These are phyloP conservation scores for Paramyrothecium roridum DNA, from an alignment of 2,329 filamentous ascomycete species.

Conservation along the genomic window DNA sequence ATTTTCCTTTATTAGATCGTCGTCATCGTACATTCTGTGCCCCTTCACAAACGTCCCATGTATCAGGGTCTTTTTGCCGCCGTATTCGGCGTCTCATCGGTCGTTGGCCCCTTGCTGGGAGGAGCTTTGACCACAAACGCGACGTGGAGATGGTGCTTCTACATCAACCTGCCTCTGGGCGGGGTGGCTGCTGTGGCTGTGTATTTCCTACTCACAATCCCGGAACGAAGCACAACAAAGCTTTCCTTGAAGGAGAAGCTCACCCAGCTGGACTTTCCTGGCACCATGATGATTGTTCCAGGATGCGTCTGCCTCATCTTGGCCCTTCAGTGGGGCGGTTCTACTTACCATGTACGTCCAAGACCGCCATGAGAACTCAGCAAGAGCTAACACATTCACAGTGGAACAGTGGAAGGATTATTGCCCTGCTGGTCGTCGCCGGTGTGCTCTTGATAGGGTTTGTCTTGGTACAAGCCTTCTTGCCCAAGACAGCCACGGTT, in stretches of 20 bases:
- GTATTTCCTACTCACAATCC: conserved; percentile 14
- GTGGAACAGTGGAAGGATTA: conserved; percentile 40
- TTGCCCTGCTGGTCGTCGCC: conserved; percentile 39
- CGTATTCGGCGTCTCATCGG: conserved; percentile 36
- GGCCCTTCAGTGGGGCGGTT: conserved; percentile 45
- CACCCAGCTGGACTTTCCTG: conserved; percentile 48
- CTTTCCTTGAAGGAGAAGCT: conserved; percentile 33
- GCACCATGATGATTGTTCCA: conserved; percentile 52
- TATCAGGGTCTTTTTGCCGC: conserved; percentile 27
- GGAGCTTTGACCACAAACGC: conserved; percentile 22
- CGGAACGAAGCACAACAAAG: conserved; percentile 9
- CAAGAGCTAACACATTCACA: conserved; percentile 23
- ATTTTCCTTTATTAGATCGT: conserved; percentile 2
- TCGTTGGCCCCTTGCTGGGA: conserved; percentile 21
- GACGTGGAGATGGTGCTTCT: conserved; percentile 34
- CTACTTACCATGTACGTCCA: conserved; percentile 22
- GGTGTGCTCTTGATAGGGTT: conserved; percentile 38
- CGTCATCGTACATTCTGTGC: conserved; percentile 24
- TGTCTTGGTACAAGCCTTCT: conserved; percentile 28
- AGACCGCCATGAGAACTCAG: background rate
- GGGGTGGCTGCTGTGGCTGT: conserved; percentile 23
- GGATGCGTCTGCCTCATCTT: conserved; percentile 42
- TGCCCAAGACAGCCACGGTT: conserved; percentile 34
- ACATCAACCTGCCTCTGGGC: conserved; percentile 31
- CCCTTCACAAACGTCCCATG: conserved; percentile 30